Evolutionary conservation across 495 filamentous ascomycete species (phyloP).

Genomic region (Annulohypoxylon maeteangense): DNA sequence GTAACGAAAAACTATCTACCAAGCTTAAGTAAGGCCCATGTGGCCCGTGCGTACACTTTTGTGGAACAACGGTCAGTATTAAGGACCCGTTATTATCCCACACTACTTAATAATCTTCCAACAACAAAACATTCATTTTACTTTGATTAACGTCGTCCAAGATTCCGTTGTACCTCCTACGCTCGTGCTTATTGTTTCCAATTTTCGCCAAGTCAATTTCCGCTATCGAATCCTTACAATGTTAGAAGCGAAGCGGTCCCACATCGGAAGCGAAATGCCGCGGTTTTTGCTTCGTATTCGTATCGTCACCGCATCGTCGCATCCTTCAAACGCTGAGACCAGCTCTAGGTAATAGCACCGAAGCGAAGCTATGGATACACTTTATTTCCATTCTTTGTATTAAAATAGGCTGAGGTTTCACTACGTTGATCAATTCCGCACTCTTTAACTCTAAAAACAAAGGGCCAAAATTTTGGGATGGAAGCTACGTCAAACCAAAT

Average conservation of each 20-base stretch:
- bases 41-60: no score
- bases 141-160: not conserved
- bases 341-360: not conserved
- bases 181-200: not conserved
- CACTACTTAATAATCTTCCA: no score
- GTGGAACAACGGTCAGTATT: no score
- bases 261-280: not conserved
- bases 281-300: conserved; percentile 22
- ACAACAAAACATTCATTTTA: no score
- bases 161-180: not conserved
- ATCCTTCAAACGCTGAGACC: not conserved
- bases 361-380: not conserved
- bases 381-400: not conserved
- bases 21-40: no score
- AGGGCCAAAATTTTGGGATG: conserved; percentile 16
- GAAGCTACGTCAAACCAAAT: conserved; percentile 23
- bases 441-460: not conserved
- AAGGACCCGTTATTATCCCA: no score
- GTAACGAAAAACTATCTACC: no score
- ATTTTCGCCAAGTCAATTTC: not conserved
- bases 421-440: not conserved
- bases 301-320: conserved; percentile 1
- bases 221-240: not conserved
- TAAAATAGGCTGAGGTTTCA: not conserved
- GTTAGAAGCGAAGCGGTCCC: not conserved